These are phyloP conservation scores for Centaurea solstitialis DNA, from an alignment of 129 eudicot genomes.

Conservation along the genomic window DNA sequence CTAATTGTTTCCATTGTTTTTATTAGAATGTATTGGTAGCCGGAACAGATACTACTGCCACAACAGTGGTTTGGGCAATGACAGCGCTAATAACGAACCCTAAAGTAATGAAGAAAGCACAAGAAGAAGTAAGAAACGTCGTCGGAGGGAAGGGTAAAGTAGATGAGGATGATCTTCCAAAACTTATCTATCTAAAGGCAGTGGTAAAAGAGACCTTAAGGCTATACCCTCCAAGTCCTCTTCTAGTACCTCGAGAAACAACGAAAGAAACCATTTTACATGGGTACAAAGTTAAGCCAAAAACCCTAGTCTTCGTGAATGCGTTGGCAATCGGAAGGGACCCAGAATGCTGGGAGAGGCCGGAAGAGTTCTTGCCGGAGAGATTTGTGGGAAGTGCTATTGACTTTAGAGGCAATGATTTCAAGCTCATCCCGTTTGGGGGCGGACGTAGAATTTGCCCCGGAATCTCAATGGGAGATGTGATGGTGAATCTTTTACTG, in stretches of 20 bases:
- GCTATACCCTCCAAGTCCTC: constrained; percentile 33
- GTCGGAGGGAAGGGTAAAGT: constrained; percentile 26
- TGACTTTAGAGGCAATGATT: constrained; percentile 31
- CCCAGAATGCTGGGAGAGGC: constrained; percentile 33
- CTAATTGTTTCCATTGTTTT: neutral
- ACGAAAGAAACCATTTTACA: neutral
- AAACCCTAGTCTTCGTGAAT: constrained; percentile 22
- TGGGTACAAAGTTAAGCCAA: constrained; percentile 24
- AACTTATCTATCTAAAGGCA: constrained; percentile 32
- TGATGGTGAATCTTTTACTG: constrained; percentile 18
- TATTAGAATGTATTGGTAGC: constrained; percentile 33
- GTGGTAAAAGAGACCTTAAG: constrained; percentile 33
- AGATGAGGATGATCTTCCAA: constrained; percentile 30
- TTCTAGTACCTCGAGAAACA: constrained; percentile 34
- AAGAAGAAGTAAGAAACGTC: constrained; percentile 32
- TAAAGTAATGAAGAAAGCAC: constrained; percentile 25
- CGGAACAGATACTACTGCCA: constrained; percentile 35
- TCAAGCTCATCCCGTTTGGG: constrained; percentile 34
- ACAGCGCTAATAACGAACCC: constrained; percentile 31
- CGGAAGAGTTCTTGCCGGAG: constrained; percentile 21
- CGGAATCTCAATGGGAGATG: constrained; percentile 32
- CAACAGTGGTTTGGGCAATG: constrained; percentile 41
- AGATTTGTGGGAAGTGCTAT: constrained; percentile 28
- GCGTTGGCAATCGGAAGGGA: constrained; percentile 40
- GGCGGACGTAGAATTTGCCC: constrained; percentile 33